A percentile compares a stretch with the other conserved stretches of the same genome.
phyloP scores from a whole-genome alignment of 306 rosid genomes.

The Arachis stenosperma region DNA sequence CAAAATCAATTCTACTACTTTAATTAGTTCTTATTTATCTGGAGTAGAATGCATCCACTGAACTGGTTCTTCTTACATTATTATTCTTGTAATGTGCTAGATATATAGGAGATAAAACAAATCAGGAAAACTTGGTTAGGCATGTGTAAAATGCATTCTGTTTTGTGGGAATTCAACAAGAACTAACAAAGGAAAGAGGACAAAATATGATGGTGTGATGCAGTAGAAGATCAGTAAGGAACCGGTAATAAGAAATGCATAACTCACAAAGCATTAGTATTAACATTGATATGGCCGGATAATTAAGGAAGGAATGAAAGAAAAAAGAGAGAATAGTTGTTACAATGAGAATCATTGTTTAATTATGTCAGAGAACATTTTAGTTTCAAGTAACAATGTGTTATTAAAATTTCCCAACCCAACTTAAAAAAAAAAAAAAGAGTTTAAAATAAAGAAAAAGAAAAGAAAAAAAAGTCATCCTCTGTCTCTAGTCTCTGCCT shows the following conservation, averaged over 20 bases:
- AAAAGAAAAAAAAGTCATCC: slow-evolving; percentile 27
- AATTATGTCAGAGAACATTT: slow-evolving; percentile 6
- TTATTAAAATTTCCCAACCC: slow-evolving; percentile 32
- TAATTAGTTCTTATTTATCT: neutral
- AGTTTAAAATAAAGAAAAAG: neutral
- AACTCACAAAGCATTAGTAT: neutral
- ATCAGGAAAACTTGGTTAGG: neutral
- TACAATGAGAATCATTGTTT: neutral
- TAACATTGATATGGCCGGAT: too few species aligned
- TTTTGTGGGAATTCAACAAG: neutral
- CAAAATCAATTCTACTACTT: neutral
- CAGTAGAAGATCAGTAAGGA: neutral
- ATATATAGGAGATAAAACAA: neutral
- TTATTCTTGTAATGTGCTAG: neutral
- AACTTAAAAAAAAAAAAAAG: slow-evolving; percentile 6
- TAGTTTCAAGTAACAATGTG: slow-evolving; percentile 9
- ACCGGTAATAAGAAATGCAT: neutral
- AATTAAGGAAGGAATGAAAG: neutral
- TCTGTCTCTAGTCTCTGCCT: slow-evolving; percentile 32
- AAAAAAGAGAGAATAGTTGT: neutral
- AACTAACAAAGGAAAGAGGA: neutral
- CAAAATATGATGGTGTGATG: neutral
- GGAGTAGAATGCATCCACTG: slow-evolving; percentile 1
- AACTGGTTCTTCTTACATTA: slow-evolving; percentile 4
- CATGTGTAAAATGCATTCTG: neutral